These are phyloP conservation scores for Yamadazyma scolyti DNA, from an alignment of 805 yeast species.

Conservation along the genomic window DNA sequence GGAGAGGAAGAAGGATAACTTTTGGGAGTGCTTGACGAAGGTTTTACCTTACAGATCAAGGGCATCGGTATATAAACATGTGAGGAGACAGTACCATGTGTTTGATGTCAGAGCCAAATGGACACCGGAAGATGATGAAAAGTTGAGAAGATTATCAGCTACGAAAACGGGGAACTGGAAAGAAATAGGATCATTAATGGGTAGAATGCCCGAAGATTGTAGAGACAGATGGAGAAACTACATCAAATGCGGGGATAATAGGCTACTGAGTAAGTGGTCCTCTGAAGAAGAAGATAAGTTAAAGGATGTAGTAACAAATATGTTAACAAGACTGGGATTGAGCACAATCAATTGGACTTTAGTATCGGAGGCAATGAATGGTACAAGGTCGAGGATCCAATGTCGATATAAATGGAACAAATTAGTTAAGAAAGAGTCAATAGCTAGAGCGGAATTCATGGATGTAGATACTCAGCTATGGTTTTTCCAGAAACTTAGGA, in stretches of 20 bases:
- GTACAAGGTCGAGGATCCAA: slow-evolving; percentile 85
- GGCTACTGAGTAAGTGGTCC: slow-evolving; percentile 80
- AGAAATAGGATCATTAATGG: slow-evolving; percentile 70
- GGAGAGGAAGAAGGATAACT: slow-evolving; percentile 79
- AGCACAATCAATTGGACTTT: slow-evolving; percentile 79
- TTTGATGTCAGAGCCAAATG: slow-evolving; percentile 88
- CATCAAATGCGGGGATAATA: slow-evolving; percentile 79
- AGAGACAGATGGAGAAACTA: slow-evolving; percentile 96
- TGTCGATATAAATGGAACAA: slow-evolving; percentile 96
- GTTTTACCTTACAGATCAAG: slow-evolving; percentile 83
- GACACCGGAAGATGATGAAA: slow-evolving; percentile 77
- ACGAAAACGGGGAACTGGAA: slow-evolving; percentile 87
- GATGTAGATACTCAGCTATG: slow-evolving; percentile 30
- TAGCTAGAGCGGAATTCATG: slow-evolving; percentile 29
- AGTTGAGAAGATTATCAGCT: slow-evolving; percentile 57
- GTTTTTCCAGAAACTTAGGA: slow-evolving; percentile 30
- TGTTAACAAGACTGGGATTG: slow-evolving; percentile 12
- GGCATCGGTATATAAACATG: slow-evolving; percentile 90
- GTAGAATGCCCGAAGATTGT: slow-evolving; percentile 97
- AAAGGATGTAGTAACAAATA: slow-evolving; percentile 25
- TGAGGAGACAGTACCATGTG: slow-evolving; percentile 82
- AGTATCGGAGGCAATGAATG: slow-evolving; percentile 87
- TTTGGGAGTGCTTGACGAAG: slow-evolving; percentile 80
- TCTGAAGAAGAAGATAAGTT: slow-evolving; percentile 64
- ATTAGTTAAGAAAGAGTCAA: slow-evolving; percentile 54